phyloP scores from a whole-genome alignment of 1,139 yeast species.

The Pichia sp. region DNA sequence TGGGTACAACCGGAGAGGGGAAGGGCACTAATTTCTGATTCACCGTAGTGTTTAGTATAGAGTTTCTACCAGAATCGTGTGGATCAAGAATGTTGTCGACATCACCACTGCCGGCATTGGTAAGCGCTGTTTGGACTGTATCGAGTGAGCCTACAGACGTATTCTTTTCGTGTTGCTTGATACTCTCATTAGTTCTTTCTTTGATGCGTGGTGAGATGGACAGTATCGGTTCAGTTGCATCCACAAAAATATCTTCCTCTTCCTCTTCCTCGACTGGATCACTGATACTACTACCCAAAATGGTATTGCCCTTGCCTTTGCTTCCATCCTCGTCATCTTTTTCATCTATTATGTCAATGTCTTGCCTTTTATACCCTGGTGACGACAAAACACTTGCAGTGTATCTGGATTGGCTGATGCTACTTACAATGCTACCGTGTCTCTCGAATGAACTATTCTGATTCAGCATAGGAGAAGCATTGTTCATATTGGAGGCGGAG shows the following conservation, averaged over 20 bases:
- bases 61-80: background rate
- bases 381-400: background rate
- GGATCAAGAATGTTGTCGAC: background rate
- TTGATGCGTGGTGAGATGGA: slow-evolving; percentile 10
- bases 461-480: background rate
- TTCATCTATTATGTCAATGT: slow-evolving; percentile 3
- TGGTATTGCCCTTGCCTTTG: background rate
- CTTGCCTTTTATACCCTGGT: slow-evolving; percentile 2
- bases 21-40: slow-evolving; percentile 5
- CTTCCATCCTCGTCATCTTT: background rate
- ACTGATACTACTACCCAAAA: background rate
- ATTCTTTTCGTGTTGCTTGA: background rate
- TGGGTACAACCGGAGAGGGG: slow-evolving; percentile 8
- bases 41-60: background rate
- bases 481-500: background rate
- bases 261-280: slow-evolving; percentile 1
- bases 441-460: background rate
- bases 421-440: slow-evolving; percentile 3
- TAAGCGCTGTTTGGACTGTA: slow-evolving; percentile 8
- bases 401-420: slow-evolving; percentile 1
- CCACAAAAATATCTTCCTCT: slow-evolving; percentile 27
- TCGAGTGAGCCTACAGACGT: slow-evolving; percentile 15
- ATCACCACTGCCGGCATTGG: background rate
- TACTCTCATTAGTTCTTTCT: background rate
- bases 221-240: slow-evolving; percentile 25